A percentile compares a stretch with the other conserved stretches of the same genome.
These are phyloP conservation scores for Ophiosphaerella korrae DNA, from an alignment of 2,329 filamentous ascomycete species.

Conservation along the genomic window DNA sequence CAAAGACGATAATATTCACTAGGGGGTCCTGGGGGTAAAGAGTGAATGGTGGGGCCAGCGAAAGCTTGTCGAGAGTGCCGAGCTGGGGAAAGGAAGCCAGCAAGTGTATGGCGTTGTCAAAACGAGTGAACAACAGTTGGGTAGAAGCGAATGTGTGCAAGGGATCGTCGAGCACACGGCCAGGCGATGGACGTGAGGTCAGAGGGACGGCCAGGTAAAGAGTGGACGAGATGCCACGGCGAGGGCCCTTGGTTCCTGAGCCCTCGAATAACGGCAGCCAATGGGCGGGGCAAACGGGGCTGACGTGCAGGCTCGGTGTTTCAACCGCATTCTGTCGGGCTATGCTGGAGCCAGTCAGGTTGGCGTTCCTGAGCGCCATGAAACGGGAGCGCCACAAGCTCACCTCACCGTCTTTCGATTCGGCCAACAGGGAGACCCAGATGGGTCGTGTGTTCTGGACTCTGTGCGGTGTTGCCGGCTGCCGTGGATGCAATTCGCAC, in stretches of 20 bases:
- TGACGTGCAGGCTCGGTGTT: conserved; percentile 9
- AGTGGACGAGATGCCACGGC: conserved; percentile 32
- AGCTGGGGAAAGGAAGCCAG: conserved; percentile 12
- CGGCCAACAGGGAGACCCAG: conserved; percentile 10
- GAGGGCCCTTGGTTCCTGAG: conserved; percentile 4
- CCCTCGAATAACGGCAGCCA: not conserved
- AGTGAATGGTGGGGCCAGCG: conserved; percentile 4
- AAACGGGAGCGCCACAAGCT: conserved; percentile 21
- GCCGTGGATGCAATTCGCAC: not conserved
- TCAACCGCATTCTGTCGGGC: conserved; percentile 25
- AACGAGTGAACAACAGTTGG: conserved; percentile 43
- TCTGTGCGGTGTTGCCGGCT: conserved; percentile 3
- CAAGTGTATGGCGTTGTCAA: conserved; percentile 31
- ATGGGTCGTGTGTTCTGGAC: not conserved
- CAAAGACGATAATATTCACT: conserved; percentile 9
- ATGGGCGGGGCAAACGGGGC: too few relatives aligned
- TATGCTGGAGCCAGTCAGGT: conserved; percentile 23
- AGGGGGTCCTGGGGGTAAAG: conserved; percentile 1
- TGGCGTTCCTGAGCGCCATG: conserved; percentile 32
- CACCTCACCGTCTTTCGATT: conserved; percentile 27
- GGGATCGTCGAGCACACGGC: conserved; percentile 18
- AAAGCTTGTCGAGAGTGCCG: conserved; percentile 1
- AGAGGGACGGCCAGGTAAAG: conserved; percentile 22
- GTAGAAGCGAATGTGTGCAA: conserved; percentile 33
- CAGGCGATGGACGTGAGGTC: conserved; percentile 20